A percentile compares a stretch with the other conserved stretches of the same genome.
These are phyloP conservation scores for Penicillium robsamsonii DNA, from an alignment of 495 filamentous ascomycete species.

Conservation along the genomic window DNA sequence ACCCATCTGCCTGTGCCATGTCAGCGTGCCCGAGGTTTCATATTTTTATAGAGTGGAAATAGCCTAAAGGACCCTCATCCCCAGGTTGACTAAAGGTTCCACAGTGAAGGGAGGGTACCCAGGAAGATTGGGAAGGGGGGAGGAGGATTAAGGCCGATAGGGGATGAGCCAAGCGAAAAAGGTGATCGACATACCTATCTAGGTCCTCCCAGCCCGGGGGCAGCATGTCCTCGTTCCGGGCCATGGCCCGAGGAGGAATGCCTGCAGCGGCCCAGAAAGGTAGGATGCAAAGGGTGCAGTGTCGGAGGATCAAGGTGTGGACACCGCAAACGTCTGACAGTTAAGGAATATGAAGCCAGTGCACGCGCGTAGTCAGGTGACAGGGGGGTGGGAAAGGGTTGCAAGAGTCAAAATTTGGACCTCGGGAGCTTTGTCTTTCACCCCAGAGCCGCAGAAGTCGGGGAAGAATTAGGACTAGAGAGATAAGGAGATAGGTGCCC, in stretches of 20 bases:
- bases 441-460: constrained; percentile 29
- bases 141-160: neutral
- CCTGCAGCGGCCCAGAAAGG: constrained; percentile 21
- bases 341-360: constrained; percentile 1
- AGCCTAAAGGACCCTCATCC: constrained; percentile 8
- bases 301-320: constrained; percentile 4
- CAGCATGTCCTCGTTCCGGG: constrained; percentile 50
- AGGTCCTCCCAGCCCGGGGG: constrained; percentile 50
- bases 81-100: constrained; percentile 17
- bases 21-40: constrained; percentile 22
- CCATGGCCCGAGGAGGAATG: constrained; percentile 50
- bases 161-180: constrained; percentile 12
- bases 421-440: constrained; percentile 7
- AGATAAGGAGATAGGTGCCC: constrained; percentile 14
- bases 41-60: constrained; percentile 19
- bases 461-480: constrained; percentile 5
- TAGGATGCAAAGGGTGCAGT: constrained; percentile 11
- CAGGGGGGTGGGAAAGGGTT: constrained; percentile 4
- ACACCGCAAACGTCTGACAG: constrained; percentile 17
- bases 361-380: constrained; percentile 29
- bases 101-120: constrained; percentile 12
- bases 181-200: constrained; percentile 43
- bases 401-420: neutral
- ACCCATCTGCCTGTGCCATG: constrained; percentile 58
- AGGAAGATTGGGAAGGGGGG: neutral